Evolutionary conservation across 805 yeast genomes (phyloP).

Genomic region (Torulaspora indica): DNA sequence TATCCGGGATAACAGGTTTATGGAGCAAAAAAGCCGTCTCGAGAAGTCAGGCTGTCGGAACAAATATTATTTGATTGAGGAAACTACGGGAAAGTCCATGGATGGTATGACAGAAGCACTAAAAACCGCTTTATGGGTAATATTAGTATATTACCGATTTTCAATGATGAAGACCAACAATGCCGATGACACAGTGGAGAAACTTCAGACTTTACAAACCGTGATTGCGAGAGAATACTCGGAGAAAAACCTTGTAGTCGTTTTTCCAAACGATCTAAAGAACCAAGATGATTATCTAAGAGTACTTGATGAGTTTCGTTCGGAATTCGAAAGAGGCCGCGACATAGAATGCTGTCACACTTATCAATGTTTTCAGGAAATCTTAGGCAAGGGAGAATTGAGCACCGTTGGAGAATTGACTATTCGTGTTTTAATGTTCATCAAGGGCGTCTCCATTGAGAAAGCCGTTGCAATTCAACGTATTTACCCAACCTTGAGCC

Average conservation of each 20-base stretch:
- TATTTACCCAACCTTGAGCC: conserved; percentile 63
- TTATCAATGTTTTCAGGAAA: conserved; percentile 54
- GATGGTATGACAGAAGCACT: conserved; percentile 56
- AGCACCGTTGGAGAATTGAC: conserved; percentile 73
- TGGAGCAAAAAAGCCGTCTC: conserved; percentile 80
- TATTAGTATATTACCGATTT: conserved; percentile 61
- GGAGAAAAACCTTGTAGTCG: conserved; percentile 42
- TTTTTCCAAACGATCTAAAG: conserved; percentile 47
- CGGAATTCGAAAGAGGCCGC: conserved; percentile 39
- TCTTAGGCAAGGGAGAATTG: conserved; percentile 64
- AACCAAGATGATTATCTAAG: conserved; percentile 48
- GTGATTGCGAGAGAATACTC: conserved; percentile 45
- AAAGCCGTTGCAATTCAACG: conserved; percentile 76
- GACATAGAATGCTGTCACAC: conserved; percentile 42
- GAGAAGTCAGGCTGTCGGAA: conserved; percentile 61
- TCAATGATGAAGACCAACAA: conserved; percentile 62
- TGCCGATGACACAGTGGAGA: conserved; percentile 65
- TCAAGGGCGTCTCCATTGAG: conserved; percentile 77
- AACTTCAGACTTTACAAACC: conserved; percentile 42
- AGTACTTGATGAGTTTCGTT: conserved; percentile 42
- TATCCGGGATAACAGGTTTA: conserved; percentile 81
- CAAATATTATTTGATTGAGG: conserved; percentile 77
- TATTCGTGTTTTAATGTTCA: conserved; percentile 68
- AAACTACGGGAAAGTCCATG: conserved; percentile 45
- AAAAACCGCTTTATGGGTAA: conserved; percentile 69